Conservation (phyloP, 768 basidiomycete species). For the Hericium coralloides region DNA sequence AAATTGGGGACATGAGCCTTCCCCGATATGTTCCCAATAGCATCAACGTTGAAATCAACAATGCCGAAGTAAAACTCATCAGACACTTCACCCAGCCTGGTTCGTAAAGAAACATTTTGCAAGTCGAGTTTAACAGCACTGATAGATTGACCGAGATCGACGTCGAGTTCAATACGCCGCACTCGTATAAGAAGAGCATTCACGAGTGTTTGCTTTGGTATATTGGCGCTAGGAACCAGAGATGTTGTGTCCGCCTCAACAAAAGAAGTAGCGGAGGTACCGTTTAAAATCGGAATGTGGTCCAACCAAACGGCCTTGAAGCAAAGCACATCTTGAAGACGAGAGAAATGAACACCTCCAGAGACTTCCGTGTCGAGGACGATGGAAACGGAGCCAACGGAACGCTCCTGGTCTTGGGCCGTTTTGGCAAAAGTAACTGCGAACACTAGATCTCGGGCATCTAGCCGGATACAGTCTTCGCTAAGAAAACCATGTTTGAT, state of each 20-base stretch:
- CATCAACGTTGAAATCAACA: slow-evolving; percentile 40
- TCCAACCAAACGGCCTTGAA: slow-evolving; percentile 96
- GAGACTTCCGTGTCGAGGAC: slow-evolving; percentile 81
- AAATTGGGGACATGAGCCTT: slow-evolving; percentile 57
- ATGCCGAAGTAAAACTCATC: slow-evolving; percentile 65
- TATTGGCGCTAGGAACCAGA: slow-evolving; percentile 8
- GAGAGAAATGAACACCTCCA: slow-evolving; percentile 72
- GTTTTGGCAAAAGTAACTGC: slow-evolving; percentile 60
- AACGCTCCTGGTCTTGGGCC: slow-evolving; percentile 25
- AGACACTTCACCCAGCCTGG: slow-evolving; percentile 48
- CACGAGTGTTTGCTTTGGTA: slow-evolving; percentile 36
- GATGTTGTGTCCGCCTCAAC: slow-evolving; percentile 3
- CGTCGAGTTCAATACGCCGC: slow-evolving; percentile 61
- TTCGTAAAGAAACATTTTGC: slow-evolving; percentile 52
- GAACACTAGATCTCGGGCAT: slow-evolving; percentile 77
- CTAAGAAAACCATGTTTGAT: slow-evolving; percentile 82
- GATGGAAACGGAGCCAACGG: slow-evolving; percentile 54
- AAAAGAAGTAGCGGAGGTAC: slow-evolving; percentile 12
- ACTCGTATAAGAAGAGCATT: slow-evolving; percentile 63
- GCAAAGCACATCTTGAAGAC: slow-evolving; percentile 85
- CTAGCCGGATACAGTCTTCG: slow-evolving; percentile 72
- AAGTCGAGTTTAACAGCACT: slow-evolving; percentile 60
- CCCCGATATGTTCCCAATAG: slow-evolving; percentile 68
- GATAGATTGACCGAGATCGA: slow-evolving; percentile 85
- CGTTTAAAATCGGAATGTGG: slow-evolving; percentile 63